Base-by-base conservation (phyloP, 2,329 filamentous ascomycete genomes). In the Coniochaeta pulveracea region DNA sequence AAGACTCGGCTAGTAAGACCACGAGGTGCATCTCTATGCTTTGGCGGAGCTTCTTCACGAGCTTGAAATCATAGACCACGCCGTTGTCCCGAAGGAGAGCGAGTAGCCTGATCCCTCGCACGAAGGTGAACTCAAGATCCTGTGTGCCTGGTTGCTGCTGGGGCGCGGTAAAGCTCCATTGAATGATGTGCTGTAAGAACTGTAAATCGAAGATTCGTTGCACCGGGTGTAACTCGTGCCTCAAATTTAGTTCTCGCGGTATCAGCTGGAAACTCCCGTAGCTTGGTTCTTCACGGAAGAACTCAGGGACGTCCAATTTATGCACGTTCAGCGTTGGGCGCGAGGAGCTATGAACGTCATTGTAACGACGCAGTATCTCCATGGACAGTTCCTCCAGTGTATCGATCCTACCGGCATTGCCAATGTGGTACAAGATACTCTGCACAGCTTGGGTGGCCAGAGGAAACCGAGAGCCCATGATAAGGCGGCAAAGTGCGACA, bases 301-400 rank as follows among this genome's bases (percentile, higher is more conserved):
- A 46, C n/a, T 39, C 37, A 0, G 58, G 67, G 9, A 65, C 43
- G 39, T 73, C 66, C 6, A 47, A 43, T 4, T 49, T 44, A 35
- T 70, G 60, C 18, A 70, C 51, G 0, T 60, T 60, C 21, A 68
- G 49, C 23, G 63, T 52, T 4, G 40, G 33, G 43, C 47, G 12
- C 45, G 35, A 47, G 49, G 24, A 44, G 37, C 5, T 43, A 27
- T 35, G 44, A 45, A 48, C 7, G 24, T 40, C n/a, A 34, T 36
- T 5, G 40, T 64, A 62, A 25, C 60, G 38, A 12, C 59, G 46
- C 8, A 64, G 50, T 30, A 72, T 45, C 28, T 65, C 57, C 10
- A 63, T 40, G 10, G 56, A 56, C 3, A 70, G 37, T 23, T 54
- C 54, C 33, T 66, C 59, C 3, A 72, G 44, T n/a, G 66, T 61